A percentile compares a stretch with the other conserved stretches of the same genome.
phyloP scores from a whole-genome alignment of 73 alveolate species.

The Stentor roeselii region DNA sequence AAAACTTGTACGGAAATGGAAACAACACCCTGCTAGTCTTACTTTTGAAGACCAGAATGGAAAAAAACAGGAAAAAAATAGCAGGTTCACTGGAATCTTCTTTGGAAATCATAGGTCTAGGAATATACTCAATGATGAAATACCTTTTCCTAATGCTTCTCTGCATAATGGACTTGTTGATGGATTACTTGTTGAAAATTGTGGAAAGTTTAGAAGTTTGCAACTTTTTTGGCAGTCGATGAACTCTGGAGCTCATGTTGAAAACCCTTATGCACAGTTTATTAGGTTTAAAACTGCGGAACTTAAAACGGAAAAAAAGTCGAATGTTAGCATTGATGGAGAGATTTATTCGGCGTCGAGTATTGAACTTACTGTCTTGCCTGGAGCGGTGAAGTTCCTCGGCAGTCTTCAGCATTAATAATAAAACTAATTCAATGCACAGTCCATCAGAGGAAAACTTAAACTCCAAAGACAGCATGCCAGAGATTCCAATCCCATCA shows the following conservation, averaged over 20 bases:
- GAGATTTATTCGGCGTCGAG: background rate
- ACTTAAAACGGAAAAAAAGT: background rate
- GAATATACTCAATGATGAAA: background rate
- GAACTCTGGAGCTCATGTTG: background rate
- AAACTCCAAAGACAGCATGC: no score
- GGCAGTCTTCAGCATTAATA: background rate
- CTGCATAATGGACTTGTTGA: background rate
- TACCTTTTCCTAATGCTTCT: background rate
- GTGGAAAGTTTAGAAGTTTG: background rate
- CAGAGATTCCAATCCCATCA: no score
- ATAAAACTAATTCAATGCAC: no score
- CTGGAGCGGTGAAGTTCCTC: background rate
- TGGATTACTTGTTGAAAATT: background rate
- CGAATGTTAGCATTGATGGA: conserved; percentile 1
- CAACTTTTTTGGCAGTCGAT: background rate
- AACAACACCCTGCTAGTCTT: background rate
- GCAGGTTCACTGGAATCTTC: background rate
- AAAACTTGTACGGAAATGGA: background rate
- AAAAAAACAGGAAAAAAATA: background rate
- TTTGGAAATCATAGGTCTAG: background rate
- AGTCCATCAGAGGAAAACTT: no score
- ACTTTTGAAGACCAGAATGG: background rate
- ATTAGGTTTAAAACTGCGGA: background rate
- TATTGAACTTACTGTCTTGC: background rate
- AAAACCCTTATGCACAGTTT: background rate